phyloP scores from a whole-genome alignment of 345 rosid genomes.

The Eucalyptus erythrocorys region DNA sequence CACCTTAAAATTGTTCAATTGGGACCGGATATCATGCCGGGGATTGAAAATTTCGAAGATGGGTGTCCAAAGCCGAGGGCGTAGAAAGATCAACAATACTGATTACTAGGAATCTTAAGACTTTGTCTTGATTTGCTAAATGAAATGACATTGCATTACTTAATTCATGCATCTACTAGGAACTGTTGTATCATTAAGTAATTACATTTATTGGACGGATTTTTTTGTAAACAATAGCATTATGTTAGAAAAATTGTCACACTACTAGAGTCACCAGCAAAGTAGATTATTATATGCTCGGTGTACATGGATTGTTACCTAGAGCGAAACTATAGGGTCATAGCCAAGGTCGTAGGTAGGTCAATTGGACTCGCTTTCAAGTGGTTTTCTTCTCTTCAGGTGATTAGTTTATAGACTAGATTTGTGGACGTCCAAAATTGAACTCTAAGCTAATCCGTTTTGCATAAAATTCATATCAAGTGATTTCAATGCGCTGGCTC shows the following conservation, averaged over 20 bases:
- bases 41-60: neutral
- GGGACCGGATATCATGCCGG: accelerated
- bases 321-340: neutral
- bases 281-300: neutral
- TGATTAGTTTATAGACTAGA: neutral
- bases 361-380: neutral
- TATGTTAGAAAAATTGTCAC: neutral
- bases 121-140: neutral
- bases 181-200: neutral
- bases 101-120: neutral
- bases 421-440: neutral
- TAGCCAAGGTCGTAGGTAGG: neutral
- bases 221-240: neutral
- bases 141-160: neutral
- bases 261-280: neutral
- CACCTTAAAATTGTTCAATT: neutral
- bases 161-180: neutral
- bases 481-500: neutral
- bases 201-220: neutral
- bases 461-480: neutral
- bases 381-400: neutral
- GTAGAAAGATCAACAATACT: neutral
- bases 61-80: neutral
- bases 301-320: neutral
- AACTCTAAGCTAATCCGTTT: neutral